These are phyloP conservation scores for Leccinum fuscescens DNA, from an alignment of 1,284 basidiomycete species.

Conservation along the genomic window DNA sequence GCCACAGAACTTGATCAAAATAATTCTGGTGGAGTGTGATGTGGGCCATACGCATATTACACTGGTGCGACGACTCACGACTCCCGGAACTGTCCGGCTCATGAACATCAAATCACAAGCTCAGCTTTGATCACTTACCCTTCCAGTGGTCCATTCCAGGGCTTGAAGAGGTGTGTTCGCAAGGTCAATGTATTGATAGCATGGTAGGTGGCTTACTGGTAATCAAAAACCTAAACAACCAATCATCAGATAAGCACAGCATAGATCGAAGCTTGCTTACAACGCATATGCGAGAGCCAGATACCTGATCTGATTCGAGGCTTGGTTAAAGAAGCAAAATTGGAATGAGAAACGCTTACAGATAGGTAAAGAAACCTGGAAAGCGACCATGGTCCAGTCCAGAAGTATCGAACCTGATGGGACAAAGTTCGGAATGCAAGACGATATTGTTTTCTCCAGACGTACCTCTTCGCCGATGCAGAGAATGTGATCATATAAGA, in stretches of 20 bases:
- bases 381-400: slow-evolving; percentile 9
- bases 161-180: not conserved
- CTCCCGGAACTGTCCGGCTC: not conserved
- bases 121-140: not conserved
- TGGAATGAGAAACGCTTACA: not conserved
- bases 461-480: slow-evolving; percentile 12
- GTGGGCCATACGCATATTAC: not conserved
- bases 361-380: slow-evolving; percentile 9
- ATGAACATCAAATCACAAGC: not conserved
- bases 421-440: not conserved
- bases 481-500: slow-evolving; percentile 11
- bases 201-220: not conserved
- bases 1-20: not conserved
- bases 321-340: not conserved
- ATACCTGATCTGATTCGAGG: slow-evolving; percentile 11
- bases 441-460: not conserved
- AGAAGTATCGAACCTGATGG: slow-evolving; percentile 13
- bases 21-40: not conserved
- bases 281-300: slow-evolving; percentile 1
- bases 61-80: slow-evolving; percentile 3
- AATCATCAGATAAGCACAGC: not conserved
- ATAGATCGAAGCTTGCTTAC: not conserved
- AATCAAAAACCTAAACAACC: not conserved
- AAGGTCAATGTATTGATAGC: not conserved
- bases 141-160: not conserved